These are phyloP conservation scores for Magnusiomyces sp. DNA, from an alignment of 1,139 yeast genomes.

Conservation along the genomic window DNA sequence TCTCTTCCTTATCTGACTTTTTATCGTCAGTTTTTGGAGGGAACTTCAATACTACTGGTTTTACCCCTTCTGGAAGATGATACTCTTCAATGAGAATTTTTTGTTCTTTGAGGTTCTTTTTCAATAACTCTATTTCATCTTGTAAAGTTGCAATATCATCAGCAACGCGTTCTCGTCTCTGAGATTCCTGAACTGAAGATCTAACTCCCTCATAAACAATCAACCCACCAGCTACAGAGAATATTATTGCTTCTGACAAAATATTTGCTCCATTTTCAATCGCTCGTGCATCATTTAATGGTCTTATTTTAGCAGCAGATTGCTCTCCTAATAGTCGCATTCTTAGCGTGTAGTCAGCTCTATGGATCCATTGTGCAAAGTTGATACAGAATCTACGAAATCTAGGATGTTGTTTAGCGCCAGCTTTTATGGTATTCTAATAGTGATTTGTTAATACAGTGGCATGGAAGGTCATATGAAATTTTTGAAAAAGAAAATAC, in stretches of 20 bases:
- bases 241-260: conserved; percentile 68
- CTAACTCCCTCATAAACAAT: conserved; percentile 68
- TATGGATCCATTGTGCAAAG: conserved; percentile 68
- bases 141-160: conserved; percentile 65
- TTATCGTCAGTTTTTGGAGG: conserved; percentile 6
- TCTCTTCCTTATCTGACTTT: too few species aligned
- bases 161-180: conserved; percentile 53
- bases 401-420: conserved; percentile 65
- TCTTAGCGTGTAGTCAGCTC: conserved; percentile 54
- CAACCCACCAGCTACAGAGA: conserved; percentile 68
- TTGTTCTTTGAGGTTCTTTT: conserved; percentile 38
- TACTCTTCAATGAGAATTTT: conserved; percentile 42
- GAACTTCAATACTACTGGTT: conserved; percentile 38
- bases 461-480: not conserved
- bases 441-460: not conserved
- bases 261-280: conserved; percentile 77
- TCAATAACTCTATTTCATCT: conserved; percentile 58
- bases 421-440: conserved; percentile 52
- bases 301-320: conserved; percentile 49
- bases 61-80: conserved; percentile 39
- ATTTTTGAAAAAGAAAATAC: conserved; percentile 17
- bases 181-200: conserved; percentile 55
- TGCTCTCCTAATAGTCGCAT: conserved; percentile 57
- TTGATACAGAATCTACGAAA: conserved; percentile 56
- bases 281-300: conserved; percentile 77